phyloP scores from a whole-genome alignment of 1,139 yeast genomes.

The Scheffersomyces stambukii region DNA sequence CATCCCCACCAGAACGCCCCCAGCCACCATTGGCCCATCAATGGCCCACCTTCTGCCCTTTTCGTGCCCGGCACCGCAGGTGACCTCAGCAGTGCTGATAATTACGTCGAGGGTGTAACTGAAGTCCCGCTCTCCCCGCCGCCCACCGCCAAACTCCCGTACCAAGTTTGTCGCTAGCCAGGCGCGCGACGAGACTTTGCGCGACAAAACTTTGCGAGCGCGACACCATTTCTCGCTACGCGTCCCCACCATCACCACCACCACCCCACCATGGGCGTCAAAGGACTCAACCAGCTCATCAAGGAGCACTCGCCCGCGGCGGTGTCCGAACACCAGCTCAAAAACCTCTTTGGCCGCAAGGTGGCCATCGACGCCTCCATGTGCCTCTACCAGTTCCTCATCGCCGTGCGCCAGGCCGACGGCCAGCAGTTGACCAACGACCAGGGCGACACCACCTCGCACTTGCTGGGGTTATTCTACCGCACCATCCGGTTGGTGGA shows the following conservation, averaged over 20 bases:
- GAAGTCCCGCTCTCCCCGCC: too few relatives aligned
- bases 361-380: constrained; percentile 90
- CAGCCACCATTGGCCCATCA: too few relatives aligned
- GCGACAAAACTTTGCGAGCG: too few relatives aligned
- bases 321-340: constrained; percentile 73
- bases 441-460: constrained; percentile 92
- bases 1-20: too few relatives aligned
- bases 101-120: too few relatives aligned
- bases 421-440: constrained; percentile 92
- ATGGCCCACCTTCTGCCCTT: too few relatives aligned
- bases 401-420: constrained; percentile 94
- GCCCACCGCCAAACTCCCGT: too few relatives aligned
- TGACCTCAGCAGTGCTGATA: too few relatives aligned
- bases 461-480: constrained; percentile 92
- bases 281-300: constrained; percentile 74
- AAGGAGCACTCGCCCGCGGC: constrained; percentile 89
- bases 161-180: too few relatives aligned
- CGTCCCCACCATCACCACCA: not conserved
- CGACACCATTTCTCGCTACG: constrained; percentile 1
- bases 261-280: constrained; percentile 62
- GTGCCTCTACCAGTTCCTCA: constrained; percentile 91
- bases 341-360: constrained; percentile 84
- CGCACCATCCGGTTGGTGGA: constrained; percentile 86
- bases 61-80: too few relatives aligned
- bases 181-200: not conserved